Base-by-base conservation (phyloP, 2,329 filamentous ascomycete genomes). In the Venturiaceae sp. region DNA sequence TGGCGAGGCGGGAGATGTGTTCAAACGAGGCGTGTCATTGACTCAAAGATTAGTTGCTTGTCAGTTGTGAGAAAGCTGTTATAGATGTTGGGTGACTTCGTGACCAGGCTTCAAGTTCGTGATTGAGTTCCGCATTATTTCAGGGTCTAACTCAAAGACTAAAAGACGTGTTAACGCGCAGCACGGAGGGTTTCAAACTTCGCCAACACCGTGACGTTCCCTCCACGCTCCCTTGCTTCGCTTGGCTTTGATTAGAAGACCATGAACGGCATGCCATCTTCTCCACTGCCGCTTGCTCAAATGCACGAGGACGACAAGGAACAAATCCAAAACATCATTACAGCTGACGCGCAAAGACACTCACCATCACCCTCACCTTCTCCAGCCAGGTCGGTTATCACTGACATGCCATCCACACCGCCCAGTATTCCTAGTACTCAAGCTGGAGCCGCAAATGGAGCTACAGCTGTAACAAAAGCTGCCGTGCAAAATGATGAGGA, bases 401-500 rank as follows among this genome's bases (percentile, higher is more conserved):
- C 26, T 46, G 52, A 57, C 21, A 41, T 39, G 32, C 26, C 21
- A 32, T 47, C 58, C 26, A 46, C 9, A 4, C 36, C 53, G n/a
- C 30, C 8, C 21, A n/a, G 32, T n/a, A 14, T 32, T 16, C 21
- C 46, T 55, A 13, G 36, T 21, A 36, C 14, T 13, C 19, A 54
- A 26, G 26, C 8, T 26, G 26, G 44, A 21, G 13, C 32, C 28
- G 34, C 16, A 19, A 50, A 30, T 23, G 46, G 32, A 19, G 3
- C 52, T 21, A 3, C 19, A 21, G 2, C 9, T 23, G 23, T 26
- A 6, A 19, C 7, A 11, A 37, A 54, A 55, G 19, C 30, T 23
- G 53, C 44, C 30, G 26, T 52, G 9, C 34, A 60, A 54, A 5
- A 30, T 60, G 58, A 66, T 64, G 54, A 62, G 26, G 61, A 53